A percentile compares a stretch with the other conserved stretches of the same genome.
phyloP scores from a whole-genome alignment of 352 stramenopile genomes.

The Phytophthora quininea region DNA sequence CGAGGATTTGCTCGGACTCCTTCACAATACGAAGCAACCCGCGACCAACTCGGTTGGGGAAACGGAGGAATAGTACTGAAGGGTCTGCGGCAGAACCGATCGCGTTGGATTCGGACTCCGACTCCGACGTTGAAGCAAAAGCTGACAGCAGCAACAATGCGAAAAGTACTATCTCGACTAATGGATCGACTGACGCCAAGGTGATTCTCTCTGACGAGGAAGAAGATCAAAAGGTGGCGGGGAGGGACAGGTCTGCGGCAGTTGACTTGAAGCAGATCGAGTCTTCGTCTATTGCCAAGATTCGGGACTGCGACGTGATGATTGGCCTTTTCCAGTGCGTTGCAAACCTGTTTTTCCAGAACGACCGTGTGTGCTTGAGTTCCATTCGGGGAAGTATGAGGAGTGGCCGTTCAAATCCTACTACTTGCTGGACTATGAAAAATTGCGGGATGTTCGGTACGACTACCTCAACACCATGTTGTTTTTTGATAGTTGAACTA shows the following conservation, averaged over 20 bases:
- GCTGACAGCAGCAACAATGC: conserved; percentile 6
- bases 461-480: not conserved
- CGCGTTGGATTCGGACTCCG: conserved; percentile 55
- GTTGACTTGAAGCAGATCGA: conserved; percentile 34
- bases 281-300: conserved; percentile 10
- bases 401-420: conserved; percentile 35
- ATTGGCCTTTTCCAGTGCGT: conserved; percentile 51
- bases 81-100: conserved; percentile 55
- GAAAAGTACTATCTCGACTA: conserved; percentile 2
- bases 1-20: not conserved
- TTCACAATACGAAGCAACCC: conserved; percentile 5
- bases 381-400: conserved; percentile 44
- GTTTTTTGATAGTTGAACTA: not conserved
- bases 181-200: conserved; percentile 15
- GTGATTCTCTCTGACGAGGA: conserved; percentile 1
- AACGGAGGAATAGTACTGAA: conserved; percentile 33
- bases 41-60: conserved; percentile 16
- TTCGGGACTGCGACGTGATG: conserved; percentile 42
- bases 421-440: conserved; percentile 24
- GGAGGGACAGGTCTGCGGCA: not conserved
- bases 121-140: conserved; percentile 28
- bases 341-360: conserved; percentile 39
- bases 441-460: conserved; percentile 31
- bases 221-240: conserved; percentile 13
- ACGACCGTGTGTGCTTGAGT: conserved; percentile 42